These are phyloP conservation scores for Escallonia herrerae DNA, from an alignment of 129 eudicot species.

Conservation along the genomic window DNA sequence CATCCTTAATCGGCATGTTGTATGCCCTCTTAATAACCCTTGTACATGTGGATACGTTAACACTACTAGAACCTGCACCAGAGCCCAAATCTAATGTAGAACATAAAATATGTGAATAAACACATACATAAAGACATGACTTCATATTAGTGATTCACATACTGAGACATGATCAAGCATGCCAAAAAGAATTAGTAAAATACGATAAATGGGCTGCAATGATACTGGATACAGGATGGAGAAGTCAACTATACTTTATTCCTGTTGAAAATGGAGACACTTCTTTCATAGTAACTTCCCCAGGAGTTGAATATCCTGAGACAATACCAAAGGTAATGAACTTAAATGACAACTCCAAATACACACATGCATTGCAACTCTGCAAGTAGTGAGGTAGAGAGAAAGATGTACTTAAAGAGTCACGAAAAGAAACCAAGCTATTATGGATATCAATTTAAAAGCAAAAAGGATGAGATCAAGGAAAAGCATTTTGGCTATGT, in stretches of 20 bases:
- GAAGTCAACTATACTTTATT: constrained; percentile 47
- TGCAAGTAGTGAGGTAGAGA: neutral
- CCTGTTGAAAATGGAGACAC: constrained; percentile 54
- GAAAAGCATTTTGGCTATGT: no score
- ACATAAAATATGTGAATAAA: neutral
- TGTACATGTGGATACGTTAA: constrained; percentile 32
- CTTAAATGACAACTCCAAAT: neutral
- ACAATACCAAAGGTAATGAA: constrained; percentile 13
- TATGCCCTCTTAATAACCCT: constrained; percentile 49
- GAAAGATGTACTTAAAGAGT: constrained; percentile 1
- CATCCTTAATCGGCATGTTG: constrained; percentile 40
- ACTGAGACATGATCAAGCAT: constrained; percentile 60
- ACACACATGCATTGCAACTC: neutral
- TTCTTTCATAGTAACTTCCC: constrained; percentile 56
- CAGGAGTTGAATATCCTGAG: constrained; percentile 40
- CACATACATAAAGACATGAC: neutral
- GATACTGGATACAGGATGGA: constrained; percentile 3
- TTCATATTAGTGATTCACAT: neutral
- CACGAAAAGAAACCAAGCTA: constrained; percentile 5
- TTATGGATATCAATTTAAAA: neutral
- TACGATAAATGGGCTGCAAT: constrained; percentile 1
- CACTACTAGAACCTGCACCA: constrained; percentile 35
- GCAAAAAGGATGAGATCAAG: neutral
- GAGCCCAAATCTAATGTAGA: constrained; percentile 32
- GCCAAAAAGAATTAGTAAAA: constrained; percentile 6